Evolutionary conservation across 1,284 basidiomycete genomes (phyloP).

Genomic region (Fomitopsis palustris): DNA sequence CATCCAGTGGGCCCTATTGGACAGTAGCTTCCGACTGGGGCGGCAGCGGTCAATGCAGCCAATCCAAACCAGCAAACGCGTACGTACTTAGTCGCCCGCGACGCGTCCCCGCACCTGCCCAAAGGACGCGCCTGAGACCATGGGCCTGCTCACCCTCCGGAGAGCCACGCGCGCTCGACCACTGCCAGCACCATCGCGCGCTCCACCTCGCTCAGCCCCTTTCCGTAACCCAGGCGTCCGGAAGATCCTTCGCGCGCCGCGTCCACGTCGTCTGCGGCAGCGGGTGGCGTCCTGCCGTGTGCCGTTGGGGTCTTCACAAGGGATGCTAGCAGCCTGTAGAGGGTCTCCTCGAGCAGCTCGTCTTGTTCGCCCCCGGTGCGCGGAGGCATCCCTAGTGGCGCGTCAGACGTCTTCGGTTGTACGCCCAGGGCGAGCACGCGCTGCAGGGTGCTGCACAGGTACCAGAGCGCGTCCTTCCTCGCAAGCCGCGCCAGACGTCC

Average conservation of each 20-base stretch:
- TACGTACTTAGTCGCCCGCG: background rate
- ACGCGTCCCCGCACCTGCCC: background rate
- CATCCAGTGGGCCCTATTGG: conserved; percentile 1
- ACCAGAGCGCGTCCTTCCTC: conserved; percentile 52
- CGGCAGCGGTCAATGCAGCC: background rate
- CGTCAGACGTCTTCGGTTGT: background rate
- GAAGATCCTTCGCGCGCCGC: background rate
- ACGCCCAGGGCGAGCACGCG: conserved; percentile 24
- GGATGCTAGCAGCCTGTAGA: conserved; percentile 7
- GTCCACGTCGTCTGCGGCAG: conserved; percentile 1
- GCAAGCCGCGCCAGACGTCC: conserved; percentile 27
- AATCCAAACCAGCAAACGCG: background rate
- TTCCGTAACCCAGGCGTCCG: conserved; percentile 8
- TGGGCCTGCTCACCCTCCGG: conserved; percentile 10
- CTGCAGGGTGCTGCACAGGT: conserved; percentile 44
- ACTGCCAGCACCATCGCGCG: conserved; percentile 47
- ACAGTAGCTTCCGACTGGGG: background rate
- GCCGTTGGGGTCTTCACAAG: conserved; percentile 4
- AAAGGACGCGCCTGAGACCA: background rate
- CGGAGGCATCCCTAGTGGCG: background rate
- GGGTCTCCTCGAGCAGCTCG: conserved; percentile 7
- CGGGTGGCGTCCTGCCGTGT: background rate
- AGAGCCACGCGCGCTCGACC: conserved; percentile 43
- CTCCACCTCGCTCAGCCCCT: conserved; percentile 37
- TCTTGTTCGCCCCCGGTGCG: conserved; percentile 1